phyloP scores from a whole-genome alignment of 2,329 filamentous ascomycete genomes.

The Teratosphaeria nubilosa region DNA sequence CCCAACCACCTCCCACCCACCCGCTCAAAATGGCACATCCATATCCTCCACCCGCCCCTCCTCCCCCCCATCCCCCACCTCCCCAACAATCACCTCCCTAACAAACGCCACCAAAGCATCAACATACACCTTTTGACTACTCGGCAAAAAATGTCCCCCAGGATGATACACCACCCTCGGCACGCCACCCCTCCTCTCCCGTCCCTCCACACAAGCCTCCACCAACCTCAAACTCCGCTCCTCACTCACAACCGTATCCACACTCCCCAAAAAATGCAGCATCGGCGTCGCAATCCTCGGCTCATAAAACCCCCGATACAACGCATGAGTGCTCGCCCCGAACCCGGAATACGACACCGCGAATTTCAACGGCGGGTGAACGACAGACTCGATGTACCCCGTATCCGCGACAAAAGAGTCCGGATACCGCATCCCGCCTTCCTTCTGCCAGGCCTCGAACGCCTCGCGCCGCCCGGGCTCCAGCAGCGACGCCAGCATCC shows the following conservation, averaged over 20 bases:
- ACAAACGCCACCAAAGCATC: constrained; percentile 68
- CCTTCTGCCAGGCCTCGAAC: constrained; percentile 34
- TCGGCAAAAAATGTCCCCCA: constrained; percentile 82
- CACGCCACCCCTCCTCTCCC: constrained; percentile 29
- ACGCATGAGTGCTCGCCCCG: constrained; percentile 46
- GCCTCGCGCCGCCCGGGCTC: constrained; percentile 45
- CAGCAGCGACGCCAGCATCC: constrained; percentile 61
- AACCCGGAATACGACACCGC: constrained; percentile 72
- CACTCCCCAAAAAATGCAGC: constrained; percentile 69
- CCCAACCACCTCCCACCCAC: no score
- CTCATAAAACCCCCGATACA: constrained; percentile 61
- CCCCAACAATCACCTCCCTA: constrained; percentile 39
- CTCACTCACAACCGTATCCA: constrained; percentile 86
- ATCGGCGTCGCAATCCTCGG: constrained; percentile 67
- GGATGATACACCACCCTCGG: constrained; percentile 59
- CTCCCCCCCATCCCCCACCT: constrained; percentile 22
- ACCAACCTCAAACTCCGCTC: constrained; percentile 55
- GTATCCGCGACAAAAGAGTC: constrained; percentile 33
- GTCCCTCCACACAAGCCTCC: constrained; percentile 48
- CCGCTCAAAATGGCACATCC: constrained; percentile 53
- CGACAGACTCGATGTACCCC: constrained; percentile 24
- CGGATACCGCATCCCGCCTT: constrained; percentile 44
- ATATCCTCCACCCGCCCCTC: constrained; percentile 56
- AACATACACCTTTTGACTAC: constrained; percentile 65
- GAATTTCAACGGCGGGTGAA: constrained; percentile 55